Evolutionary conservation across 1,284 basidiomycete genomes (phyloP), one percentile per base, ranked within the genome.

Genomic region (Cryptococcus wingfieldii): DNA sequence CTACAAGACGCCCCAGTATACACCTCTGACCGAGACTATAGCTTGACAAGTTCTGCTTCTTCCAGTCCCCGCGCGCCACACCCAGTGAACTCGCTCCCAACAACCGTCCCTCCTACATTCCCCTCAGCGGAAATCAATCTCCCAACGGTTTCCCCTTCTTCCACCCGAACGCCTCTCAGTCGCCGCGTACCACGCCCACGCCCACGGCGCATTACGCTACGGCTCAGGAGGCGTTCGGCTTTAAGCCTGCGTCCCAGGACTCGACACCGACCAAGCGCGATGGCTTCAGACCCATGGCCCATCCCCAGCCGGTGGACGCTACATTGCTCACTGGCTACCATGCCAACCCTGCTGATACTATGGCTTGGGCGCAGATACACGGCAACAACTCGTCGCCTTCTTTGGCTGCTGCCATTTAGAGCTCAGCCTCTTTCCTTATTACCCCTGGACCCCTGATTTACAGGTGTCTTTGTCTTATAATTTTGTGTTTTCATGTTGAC

Each of bases 1-100:
- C 23, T 31, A 18, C 19, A 46, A 23, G 25, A 38, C 8, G 18
- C 50, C 10, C 19, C 44, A 47, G 7, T 18, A 5, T 10, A n/a
- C 19, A 16, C 14, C 28, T 45, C 31, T 48, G 41, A 52, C 37
- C n/a, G 42, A 16, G 38, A 10, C 38, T 23, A 27, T 52, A 76
- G 74, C 61, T 77, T 12, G 69, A 72, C 56, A 72, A 71, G 53
- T 77, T 75, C 58, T 77, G 76, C 62, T 77, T 77, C 65, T 77
- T 76, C 70, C 70, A 75, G 52, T 42, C 41, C 16, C 73, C 73
- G 0, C 48, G 59, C 13, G 60, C 60, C 58, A 67, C 67, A 1
- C 64, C 65, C 3, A 57, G 41, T 38, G 61, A 67, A 28, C 47
- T 62, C 18, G 65, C 64, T 10, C 51, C 61, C 2, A 45, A 58